Conservation (phyloP, 148 eudicot genomes). For the Euryodendron excelsum region DNA sequence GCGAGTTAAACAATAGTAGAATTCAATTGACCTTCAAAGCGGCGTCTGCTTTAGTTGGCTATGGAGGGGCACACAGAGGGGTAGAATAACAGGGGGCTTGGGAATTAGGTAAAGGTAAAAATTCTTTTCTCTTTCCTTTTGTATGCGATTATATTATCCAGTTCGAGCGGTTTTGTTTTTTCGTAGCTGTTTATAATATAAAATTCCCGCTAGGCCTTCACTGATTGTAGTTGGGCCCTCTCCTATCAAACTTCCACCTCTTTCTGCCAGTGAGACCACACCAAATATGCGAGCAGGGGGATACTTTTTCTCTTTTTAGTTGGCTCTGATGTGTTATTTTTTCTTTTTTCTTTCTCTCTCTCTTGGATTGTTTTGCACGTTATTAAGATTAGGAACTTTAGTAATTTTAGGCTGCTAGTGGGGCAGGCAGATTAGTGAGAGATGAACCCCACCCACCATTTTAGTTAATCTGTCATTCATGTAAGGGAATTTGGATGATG, state of each 20-base stretch:
- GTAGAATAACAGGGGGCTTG: conserved; percentile 19
- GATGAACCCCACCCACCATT: background rate
- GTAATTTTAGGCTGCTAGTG: background rate
- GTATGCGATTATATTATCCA: conserved; percentile 11
- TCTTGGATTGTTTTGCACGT: background rate
- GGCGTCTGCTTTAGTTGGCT: background rate
- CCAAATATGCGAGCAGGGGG: too few species aligned
- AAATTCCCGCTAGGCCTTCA: too few species aligned
- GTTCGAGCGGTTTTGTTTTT: background rate
- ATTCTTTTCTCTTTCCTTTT: conserved; percentile 11
- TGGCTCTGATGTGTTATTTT: background rate
- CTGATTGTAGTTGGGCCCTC: background rate
- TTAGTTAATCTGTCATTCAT: background rate
- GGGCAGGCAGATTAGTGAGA: background rate
- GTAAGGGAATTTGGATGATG: conserved; percentile 4
- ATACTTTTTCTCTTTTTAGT: background rate
- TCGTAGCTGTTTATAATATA: background rate
- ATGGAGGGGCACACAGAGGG: background rate
- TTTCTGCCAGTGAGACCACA: too few species aligned
- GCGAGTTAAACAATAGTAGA: too few species aligned
- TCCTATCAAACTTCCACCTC: background rate
- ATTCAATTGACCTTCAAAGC: background rate
- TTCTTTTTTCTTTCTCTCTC: too few species aligned
- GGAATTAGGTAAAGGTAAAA: conserved; percentile 25
- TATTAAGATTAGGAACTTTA: background rate